Conservation (phyloP, 208 protist species). For the Trypanosoma boissoni region DNA sequence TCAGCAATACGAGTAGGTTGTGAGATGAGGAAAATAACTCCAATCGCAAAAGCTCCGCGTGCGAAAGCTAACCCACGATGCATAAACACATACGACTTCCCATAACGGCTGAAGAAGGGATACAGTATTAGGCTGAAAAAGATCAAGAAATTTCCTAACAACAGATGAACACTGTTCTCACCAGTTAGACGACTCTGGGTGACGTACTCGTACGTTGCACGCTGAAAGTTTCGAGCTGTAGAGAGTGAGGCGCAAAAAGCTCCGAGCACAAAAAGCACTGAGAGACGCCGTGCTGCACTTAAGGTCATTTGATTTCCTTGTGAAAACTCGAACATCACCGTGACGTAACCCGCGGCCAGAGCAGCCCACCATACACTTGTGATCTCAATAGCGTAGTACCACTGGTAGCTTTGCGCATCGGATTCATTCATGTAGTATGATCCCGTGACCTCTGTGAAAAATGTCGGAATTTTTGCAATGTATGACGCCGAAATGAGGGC, state of each 20-base stretch:
- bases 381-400: slow-evolving; percentile 21
- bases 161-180: slow-evolving; percentile 53
- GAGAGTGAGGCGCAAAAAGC: slow-evolving; percentile 33
- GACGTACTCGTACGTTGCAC: slow-evolving; percentile 74
- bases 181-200: slow-evolving; percentile 66
- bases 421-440: slow-evolving; percentile 59
- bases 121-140: slow-evolving; percentile 59
- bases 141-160: slow-evolving; percentile 42
- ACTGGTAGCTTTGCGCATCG: background rate
- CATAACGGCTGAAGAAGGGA: slow-evolving; percentile 54
- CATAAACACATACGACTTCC: slow-evolving; percentile 29
- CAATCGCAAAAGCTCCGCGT: slow-evolving; percentile 11
- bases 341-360: slow-evolving; percentile 48
- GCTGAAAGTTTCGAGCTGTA: slow-evolving; percentile 77
- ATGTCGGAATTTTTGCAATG: slow-evolving; percentile 75
- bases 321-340: slow-evolving; percentile 53
- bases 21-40: slow-evolving; percentile 28
- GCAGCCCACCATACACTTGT: slow-evolving; percentile 44
- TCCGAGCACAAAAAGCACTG: slow-evolving; percentile 34
- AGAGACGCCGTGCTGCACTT: slow-evolving; percentile 26
- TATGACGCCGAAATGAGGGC: slow-evolving; percentile 65
- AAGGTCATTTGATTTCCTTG: slow-evolving; percentile 33
- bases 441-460: slow-evolving; percentile 71
- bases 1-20: slow-evolving; percentile 28
- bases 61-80: slow-evolving; percentile 8